These are phyloP conservation scores for Inonotus obliquus DNA, from an alignment of 1,284 basidiomycete genomes.

Conservation along the genomic window DNA sequence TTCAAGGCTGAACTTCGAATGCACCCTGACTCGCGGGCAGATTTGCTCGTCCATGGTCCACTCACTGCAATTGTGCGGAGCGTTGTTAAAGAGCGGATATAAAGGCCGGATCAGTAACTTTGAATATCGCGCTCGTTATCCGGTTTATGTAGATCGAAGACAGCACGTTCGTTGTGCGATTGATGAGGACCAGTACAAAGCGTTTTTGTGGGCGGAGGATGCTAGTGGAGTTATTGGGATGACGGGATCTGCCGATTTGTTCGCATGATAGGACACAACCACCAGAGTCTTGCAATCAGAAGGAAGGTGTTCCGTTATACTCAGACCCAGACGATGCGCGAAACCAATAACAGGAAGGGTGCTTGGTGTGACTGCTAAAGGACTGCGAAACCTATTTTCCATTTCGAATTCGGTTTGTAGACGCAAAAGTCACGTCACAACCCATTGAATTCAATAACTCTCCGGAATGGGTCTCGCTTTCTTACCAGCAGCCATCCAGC, in stretches of 20 bases:
- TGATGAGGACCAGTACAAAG: constrained; percentile 30
- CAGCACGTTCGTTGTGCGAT: constrained; percentile 52
- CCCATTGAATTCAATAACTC: too few species aligned
- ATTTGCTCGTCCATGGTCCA: constrained; percentile 79
- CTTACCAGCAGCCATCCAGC: too few species aligned
- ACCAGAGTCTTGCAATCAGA: too few species aligned
- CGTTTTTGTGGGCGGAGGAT: constrained; percentile 50
- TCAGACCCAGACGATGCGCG: too few species aligned
- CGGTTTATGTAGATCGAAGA: constrained; percentile 59
- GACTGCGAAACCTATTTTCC: too few species aligned
- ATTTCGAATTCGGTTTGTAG: too few species aligned
- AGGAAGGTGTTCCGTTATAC: too few species aligned
- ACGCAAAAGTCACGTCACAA: too few species aligned
- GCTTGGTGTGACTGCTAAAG: too few species aligned
- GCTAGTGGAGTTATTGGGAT: constrained; percentile 66
- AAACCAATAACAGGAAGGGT: too few species aligned
- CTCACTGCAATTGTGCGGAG: constrained; percentile 74
- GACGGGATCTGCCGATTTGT: constrained; percentile 45
- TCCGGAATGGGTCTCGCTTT: too few species aligned
- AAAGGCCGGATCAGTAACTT: constrained; percentile 42
- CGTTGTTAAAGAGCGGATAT: constrained; percentile 36
- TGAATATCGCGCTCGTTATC: constrained; percentile 73
- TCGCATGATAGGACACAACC: too few species aligned
- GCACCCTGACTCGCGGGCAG: constrained; percentile 32
- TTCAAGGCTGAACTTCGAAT: background rate